These are phyloP conservation scores for Trichosporon sp. DNA, from an alignment of 1,284 basidiomycete genomes.

Conservation along the genomic window DNA sequence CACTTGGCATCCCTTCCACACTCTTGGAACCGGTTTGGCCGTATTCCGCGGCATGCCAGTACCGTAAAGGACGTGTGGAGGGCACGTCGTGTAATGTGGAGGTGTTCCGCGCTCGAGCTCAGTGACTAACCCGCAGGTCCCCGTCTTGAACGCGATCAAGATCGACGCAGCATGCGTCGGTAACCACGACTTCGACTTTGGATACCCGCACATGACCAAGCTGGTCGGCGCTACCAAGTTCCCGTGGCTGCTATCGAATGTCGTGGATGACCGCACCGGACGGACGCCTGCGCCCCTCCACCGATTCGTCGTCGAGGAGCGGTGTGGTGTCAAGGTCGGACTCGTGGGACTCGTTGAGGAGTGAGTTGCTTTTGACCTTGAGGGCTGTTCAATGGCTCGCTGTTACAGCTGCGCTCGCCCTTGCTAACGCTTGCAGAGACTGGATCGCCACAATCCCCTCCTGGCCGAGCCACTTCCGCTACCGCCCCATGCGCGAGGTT, in stretches of 20 bases:
- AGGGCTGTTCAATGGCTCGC: neutral
- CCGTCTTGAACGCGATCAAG: constrained; percentile 68
- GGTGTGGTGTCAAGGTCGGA: constrained; percentile 70
- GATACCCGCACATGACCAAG: constrained; percentile 76
- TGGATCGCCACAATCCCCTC: constrained; percentile 84
- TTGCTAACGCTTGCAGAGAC: constrained; percentile 60
- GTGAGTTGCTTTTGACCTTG: constrained; percentile 57
- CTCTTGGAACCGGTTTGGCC: neutral
- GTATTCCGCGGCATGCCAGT: neutral
- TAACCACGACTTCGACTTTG: constrained; percentile 83
- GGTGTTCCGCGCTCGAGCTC: neutral
- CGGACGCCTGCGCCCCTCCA: constrained; percentile 64
- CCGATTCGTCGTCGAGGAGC: constrained; percentile 67
- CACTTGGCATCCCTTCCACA: neutral
- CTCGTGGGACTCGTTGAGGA: constrained; percentile 81
- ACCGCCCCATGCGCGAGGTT: constrained; percentile 69
- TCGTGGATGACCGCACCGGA: constrained; percentile 67
- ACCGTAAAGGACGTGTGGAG: too few relatives aligned
- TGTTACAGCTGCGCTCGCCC: too few relatives aligned
- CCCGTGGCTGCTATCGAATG: constrained; percentile 74
- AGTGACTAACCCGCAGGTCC: constrained; percentile 61
- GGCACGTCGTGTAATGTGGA: neutral
- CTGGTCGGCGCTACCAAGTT: constrained; percentile 71
- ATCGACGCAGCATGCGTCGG: constrained; percentile 57
- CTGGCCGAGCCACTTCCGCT: constrained; percentile 74